Base-by-base conservation (phyloP, 2,329 filamentous ascomycete genomes). In the Lachnellula arida region DNA sequence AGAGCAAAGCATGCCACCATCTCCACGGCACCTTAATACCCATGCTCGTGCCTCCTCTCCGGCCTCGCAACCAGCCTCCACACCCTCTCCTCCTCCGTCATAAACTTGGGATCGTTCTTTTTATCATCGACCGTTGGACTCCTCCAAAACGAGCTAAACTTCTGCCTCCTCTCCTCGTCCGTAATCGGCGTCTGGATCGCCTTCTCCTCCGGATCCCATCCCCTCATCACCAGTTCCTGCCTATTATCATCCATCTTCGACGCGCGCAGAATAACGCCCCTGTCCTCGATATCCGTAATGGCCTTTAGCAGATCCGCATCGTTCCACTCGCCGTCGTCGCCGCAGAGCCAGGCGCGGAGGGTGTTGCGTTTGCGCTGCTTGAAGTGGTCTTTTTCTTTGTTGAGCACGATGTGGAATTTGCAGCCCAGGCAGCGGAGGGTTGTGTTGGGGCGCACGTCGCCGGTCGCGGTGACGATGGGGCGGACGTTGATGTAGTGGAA, bases 331-430 rank as follows among this genome's bases (percentile, higher is more conserved):
- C 8, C 39, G 3, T 53, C 47, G 2, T 23, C 25, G 1, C 12
- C 48, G 3, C 52, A n/a, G 0, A 64, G 53, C 65, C 64, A 67
- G 2, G 37, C 8, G 5, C 54, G 35, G 19, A 67, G 61, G 5
- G 67, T 56, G 6, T 19, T 23, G 5, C 62, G 58, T 35, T 68
- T 68, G 0, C 44, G 1, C 0, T 2, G 0, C 48, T 69, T 69
- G 46, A 60, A 66, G 17, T 69, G 67, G 25, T 69, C 67, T 1
- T 17, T 34, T 52, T 69, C 67, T 14, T 8, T 25, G 0, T 58
- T 32, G 4, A 67, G 53, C 8, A 46, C n/a, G 2, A 43, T 3
- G 4, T 14, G 51, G 1, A 69, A 43, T 14, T 51, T 51, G 47
- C 67, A 69, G 1, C 62, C 65, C 3, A 60, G 28, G 35, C 55